phyloP scores from a whole-genome alignment of 208 protist species.

The Wallacemonas sp. region DNA sequence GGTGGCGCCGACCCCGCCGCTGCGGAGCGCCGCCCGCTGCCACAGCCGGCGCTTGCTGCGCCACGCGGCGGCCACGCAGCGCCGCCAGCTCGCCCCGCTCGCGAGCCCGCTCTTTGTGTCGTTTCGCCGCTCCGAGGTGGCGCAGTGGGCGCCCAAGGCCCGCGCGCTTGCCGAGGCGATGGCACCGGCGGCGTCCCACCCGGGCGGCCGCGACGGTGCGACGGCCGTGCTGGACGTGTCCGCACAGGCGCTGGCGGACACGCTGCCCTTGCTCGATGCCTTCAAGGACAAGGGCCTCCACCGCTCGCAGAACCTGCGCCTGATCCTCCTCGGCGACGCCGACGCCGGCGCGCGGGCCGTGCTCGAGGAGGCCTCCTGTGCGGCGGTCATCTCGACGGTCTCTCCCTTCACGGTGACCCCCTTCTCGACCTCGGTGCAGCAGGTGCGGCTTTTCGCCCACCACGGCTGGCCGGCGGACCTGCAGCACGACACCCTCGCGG shows the following conservation, averaged over 20 bases:
- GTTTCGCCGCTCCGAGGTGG: conserved; percentile 24
- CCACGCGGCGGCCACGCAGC: conserved; percentile 22
- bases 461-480: conserved; percentile 45
- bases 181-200: conserved; percentile 5
- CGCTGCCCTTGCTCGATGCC: conserved; percentile 39
- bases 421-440: conserved; percentile 40
- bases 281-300: conserved; percentile 18
- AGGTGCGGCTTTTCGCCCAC: conserved; percentile 59
- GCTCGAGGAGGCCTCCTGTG: conserved; percentile 37
- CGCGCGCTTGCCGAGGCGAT: conserved; percentile 23
- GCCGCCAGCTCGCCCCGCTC: conserved; percentile 24
- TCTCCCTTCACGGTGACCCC: conserved; percentile 37
- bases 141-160: conserved; percentile 13
- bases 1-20: background rate
- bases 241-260: conserved; percentile 29
- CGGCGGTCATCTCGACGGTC: conserved; percentile 45
- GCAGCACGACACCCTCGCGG: conserved; percentile 45
- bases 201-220: conserved; percentile 19
- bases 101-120: conserved; percentile 30
- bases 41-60: conserved; percentile 14
- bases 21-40: background rate
- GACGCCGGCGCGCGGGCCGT: conserved; percentile 23
- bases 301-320: conserved; percentile 25
- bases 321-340: conserved; percentile 62
- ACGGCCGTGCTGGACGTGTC: conserved; percentile 69